These are phyloP conservation scores for Coniosporium apollinis DNA, from an alignment of 495 filamentous ascomycete species.

Conservation along the genomic window DNA sequence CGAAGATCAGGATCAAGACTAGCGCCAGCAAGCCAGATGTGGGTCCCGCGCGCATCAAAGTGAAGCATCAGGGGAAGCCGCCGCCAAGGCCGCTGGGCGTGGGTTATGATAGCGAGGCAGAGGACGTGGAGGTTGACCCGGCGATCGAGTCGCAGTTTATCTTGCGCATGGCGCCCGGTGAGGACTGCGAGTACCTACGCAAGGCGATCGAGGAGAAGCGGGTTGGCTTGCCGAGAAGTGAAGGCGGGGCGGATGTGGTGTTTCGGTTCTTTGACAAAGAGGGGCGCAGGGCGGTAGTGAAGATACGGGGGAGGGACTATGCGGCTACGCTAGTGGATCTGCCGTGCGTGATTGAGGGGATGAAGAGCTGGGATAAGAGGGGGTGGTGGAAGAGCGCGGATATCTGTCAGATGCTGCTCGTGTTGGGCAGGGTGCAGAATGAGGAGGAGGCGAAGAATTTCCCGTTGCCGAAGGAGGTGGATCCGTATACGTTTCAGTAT, in stretches of 20 bases:
- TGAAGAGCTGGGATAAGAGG: constrained; percentile 91
- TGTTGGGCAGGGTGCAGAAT: constrained; percentile 49
- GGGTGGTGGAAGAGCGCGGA: constrained; percentile 88
- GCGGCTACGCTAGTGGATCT: constrained; percentile 75
- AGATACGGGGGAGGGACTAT: constrained; percentile 51
- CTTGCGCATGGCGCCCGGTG: constrained; percentile 70
- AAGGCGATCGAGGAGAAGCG: constrained; percentile 51
- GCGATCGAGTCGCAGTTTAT: constrained; percentile 77
- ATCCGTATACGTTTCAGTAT: constrained; percentile 51
- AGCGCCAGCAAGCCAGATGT: too few species aligned
- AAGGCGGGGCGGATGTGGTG: constrained; percentile 50
- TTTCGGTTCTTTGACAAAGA: constrained; percentile 67
- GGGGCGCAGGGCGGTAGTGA: constrained; percentile 54
- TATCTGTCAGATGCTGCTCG: constrained; percentile 86
- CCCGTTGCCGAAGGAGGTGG: constrained; percentile 48
- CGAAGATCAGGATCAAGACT: constrained; percentile 7
- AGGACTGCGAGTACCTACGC: constrained; percentile 67
- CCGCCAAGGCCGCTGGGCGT: constrained; percentile 53
- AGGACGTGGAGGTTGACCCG: constrained; percentile 75
- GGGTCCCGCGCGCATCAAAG: too few species aligned
- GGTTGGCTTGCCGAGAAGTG: constrained; percentile 43
- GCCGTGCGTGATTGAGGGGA: constrained; percentile 80
- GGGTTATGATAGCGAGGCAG: constrained; percentile 94
- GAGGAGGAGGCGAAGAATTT: constrained; percentile 57
- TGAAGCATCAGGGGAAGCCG: constrained; percentile 42